Evolutionary conservation across 805 yeast species (phyloP).

Genomic region (Gaillardinia entomophila): DNA sequence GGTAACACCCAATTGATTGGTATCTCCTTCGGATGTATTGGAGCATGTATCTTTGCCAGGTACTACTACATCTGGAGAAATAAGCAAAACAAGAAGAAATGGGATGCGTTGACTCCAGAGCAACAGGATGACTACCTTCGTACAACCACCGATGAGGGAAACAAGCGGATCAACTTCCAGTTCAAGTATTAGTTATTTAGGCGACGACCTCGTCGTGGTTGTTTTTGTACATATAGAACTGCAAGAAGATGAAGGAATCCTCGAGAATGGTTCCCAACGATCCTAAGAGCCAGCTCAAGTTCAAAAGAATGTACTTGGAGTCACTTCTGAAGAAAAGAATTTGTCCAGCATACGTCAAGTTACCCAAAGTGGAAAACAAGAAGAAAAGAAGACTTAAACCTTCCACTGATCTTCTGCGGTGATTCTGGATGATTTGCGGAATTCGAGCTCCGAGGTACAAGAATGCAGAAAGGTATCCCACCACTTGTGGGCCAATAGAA

Average conservation of each 20-base stretch:
- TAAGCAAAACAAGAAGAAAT: conserved; percentile 35
- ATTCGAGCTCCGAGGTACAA: conserved; percentile 61
- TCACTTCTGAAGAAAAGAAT: conserved; percentile 64
- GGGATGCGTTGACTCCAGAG: conserved; percentile 47
- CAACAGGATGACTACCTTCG: conserved; percentile 44
- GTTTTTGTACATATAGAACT: conserved; percentile 57
- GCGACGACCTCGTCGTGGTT: conserved; percentile 9
- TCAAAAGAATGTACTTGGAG: conserved; percentile 50
- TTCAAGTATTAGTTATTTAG: conserved; percentile 25
- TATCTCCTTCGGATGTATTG: conserved; percentile 25
- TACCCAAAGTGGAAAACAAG: conserved; percentile 68
- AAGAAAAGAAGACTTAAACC: conserved; percentile 84
- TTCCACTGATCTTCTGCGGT: conserved; percentile 67
- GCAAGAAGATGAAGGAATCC: conserved; percentile 59
- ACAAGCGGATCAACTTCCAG: conserved; percentile 48
- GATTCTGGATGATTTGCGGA: conserved; percentile 85
- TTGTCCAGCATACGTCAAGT: conserved; percentile 69
- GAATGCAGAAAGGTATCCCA: conserved; percentile 66
- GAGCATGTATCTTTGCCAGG: conserved; percentile 22
- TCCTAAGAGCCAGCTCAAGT: conserved; percentile 74
- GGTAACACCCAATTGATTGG: conserved; percentile 47
- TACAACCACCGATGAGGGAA: conserved; percentile 48
- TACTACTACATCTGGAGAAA: conserved; percentile 39
- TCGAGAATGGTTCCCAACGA: conserved; percentile 73
- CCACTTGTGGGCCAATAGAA: conserved; percentile 52